A percentile compares a stretch with the other conserved stretches of the same genome.
These are phyloP conservation scores for Aspergillus flavus DNA, from an alignment of 2,329 filamentous ascomycete species.

Conservation along the genomic window DNA sequence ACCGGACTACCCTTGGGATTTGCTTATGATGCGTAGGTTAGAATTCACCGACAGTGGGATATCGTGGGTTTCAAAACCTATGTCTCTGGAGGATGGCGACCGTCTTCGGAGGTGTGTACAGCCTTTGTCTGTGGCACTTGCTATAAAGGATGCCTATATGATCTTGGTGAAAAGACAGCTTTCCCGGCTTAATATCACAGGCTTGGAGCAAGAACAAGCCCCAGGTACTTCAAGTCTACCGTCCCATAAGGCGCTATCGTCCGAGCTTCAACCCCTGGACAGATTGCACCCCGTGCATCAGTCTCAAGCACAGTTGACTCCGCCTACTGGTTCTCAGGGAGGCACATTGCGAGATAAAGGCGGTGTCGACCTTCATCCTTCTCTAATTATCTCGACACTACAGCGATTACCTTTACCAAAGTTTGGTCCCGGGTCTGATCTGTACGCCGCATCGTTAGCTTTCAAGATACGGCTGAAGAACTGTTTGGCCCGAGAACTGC, in stretches of 20 bases:
- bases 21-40: slow-evolving; percentile 27
- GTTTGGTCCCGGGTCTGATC: slow-evolving; percentile 37
- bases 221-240: slow-evolving; percentile 19
- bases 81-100: slow-evolving; percentile 35
- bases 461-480: slow-evolving; percentile 35
- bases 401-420: slow-evolving; percentile 38
- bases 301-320: slow-evolving; percentile 20
- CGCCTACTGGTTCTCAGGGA: slow-evolving; percentile 17
- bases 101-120: slow-evolving; percentile 31
- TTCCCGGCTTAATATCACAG: slow-evolving; percentile 24
- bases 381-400: slow-evolving; percentile 34
- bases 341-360: slow-evolving; percentile 18
- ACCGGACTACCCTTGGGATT: neutral
- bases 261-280: slow-evolving; percentile 19
- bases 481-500: slow-evolving; percentile 21
- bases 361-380: slow-evolving; percentile 26
- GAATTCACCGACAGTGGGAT: slow-evolving; percentile 30
- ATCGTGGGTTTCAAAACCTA: slow-evolving; percentile 30
- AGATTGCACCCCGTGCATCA: slow-evolving; percentile 22
- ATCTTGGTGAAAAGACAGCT: slow-evolving; percentile 33
- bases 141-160: slow-evolving; percentile 37
- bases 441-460: slow-evolving; percentile 34
- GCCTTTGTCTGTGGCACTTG: slow-evolving; percentile 36
- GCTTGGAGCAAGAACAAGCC: slow-evolving; percentile 15
- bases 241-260: slow-evolving; percentile 13